Evolutionary conservation across 495 filamentous ascomycete genomes (phyloP), one percentile per base, ranked within the genome.

Genomic region (Aspergillus bertholletiae): DNA sequence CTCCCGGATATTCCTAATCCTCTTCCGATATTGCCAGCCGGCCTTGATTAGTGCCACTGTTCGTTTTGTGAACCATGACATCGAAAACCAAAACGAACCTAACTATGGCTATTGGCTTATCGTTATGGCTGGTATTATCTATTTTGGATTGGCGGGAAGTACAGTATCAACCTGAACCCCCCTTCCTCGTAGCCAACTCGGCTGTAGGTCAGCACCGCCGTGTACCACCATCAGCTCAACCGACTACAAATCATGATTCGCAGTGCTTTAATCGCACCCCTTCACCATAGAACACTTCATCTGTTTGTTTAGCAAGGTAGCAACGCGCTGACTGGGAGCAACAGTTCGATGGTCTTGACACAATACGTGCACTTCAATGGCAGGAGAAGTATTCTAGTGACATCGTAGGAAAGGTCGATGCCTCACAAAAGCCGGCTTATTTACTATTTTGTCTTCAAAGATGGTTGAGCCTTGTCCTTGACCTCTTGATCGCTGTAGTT

Each of bases 361-460:
- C 79, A 15, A 76, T 81, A 46, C 70, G 80, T 15, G 72, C 79
- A 0, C 80, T 80, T 48, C 74, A 71, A 2, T 79, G 78, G 72
- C 55, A 55, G 28, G 12, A 24, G 15, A 67, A 18, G 28, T 21
- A 74, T 73, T 0, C 78, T 80, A 40, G 62, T 11, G 46, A 30
- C 1, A 48, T 32, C 13, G 17, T 12, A 12, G 22, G 7, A 6
- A 48, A 6, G 1, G 2, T 48, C 7, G 46, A 32, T 5, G 2
- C 17, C 7, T 34, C 46, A 3, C 26, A 48, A 20, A 48, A 70
- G 12, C 78, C 78, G 1, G 73, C 66, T 12, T 84, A 78, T 46
- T 65, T 83, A n/a, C 70, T 82, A 2, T 58, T 74, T n/a, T 77
- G 76, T 53, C 69, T 82, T 13, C 79, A 84, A 54, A 22, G 71